These are phyloP conservation scores for Chrysophaeum taylorii DNA, from an alignment of 352 stramenopile genomes.

Conservation along the genomic window DNA sequence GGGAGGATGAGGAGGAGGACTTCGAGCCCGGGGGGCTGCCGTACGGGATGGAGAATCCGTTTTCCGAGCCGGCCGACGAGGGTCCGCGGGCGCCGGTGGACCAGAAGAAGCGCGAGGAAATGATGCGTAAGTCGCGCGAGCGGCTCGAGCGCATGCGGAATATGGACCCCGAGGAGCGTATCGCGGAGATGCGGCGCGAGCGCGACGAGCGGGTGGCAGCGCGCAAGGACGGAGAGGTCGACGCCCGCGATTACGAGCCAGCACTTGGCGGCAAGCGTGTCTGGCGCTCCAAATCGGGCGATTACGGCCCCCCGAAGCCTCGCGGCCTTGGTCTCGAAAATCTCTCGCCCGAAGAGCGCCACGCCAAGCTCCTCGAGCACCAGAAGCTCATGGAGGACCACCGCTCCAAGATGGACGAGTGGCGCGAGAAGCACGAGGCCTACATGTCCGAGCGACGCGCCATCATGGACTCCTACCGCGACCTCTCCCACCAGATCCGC, in stretches of 20 bases:
- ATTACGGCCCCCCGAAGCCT: not conserved
- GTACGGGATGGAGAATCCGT: no score
- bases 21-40: no score
- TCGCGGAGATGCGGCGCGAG: not conserved
- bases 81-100: no score
- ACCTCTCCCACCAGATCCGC: not conserved
- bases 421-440: not conserved
- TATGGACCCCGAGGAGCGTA: not conserved
- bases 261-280: no score
- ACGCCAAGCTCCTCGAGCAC: not conserved
- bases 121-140: not conserved
- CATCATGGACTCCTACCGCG: not conserved
- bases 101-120: not conserved
- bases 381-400: not conserved
- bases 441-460: not conserved
- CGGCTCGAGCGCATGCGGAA: not conserved
- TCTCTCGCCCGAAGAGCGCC: not conserved
- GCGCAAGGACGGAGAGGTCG: not conserved
- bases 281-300: not conserved
- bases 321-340: not conserved
- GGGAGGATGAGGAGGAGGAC: no score
- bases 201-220: not conserved
- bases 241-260: not conserved
- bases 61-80: no score
- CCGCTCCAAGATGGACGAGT: not conserved